Evolutionary conservation across 1,284 basidiomycete species (phyloP).

Genomic region (Ustilago hordei): DNA sequence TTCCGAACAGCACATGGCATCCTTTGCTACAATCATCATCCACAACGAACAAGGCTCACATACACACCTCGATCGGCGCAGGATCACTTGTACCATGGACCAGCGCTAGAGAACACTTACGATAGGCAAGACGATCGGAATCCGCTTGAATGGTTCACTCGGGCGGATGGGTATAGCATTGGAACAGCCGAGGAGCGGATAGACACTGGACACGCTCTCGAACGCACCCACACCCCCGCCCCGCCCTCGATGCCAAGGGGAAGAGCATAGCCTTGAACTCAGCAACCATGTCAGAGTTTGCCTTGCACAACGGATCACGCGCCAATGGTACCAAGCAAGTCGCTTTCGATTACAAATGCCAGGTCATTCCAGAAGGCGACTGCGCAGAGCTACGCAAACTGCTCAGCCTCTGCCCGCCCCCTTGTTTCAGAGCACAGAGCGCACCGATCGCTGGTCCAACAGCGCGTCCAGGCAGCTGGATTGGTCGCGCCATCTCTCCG

Average conservation of each 20-base stretch:
- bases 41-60: neutral
- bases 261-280: neutral
- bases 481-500: conserved; percentile 41
- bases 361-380: conserved; percentile 47
- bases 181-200: neutral
- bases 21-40: neutral
- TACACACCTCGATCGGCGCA: neutral
- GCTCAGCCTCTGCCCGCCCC: conserved; percentile 33
- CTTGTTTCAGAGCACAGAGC: conserved; percentile 17
- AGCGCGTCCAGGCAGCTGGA: conserved; percentile 12
- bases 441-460: conserved; percentile 26
- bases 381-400: conserved; percentile 43
- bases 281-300: conserved; percentile 19
- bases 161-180: neutral
- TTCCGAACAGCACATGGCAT: neutral
- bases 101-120: neutral
- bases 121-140: neutral
- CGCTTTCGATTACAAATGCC: conserved; percentile 40
- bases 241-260: neutral
- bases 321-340: conserved; percentile 29
- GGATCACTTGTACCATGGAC: neutral
- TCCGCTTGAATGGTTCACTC: neutral
- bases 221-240: neutral
- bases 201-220: neutral
- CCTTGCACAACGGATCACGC: conserved; percentile 16